Conservation (phyloP, 2,329 filamentous ascomycete species). For the Ophiosphaerella korrae region DNA sequence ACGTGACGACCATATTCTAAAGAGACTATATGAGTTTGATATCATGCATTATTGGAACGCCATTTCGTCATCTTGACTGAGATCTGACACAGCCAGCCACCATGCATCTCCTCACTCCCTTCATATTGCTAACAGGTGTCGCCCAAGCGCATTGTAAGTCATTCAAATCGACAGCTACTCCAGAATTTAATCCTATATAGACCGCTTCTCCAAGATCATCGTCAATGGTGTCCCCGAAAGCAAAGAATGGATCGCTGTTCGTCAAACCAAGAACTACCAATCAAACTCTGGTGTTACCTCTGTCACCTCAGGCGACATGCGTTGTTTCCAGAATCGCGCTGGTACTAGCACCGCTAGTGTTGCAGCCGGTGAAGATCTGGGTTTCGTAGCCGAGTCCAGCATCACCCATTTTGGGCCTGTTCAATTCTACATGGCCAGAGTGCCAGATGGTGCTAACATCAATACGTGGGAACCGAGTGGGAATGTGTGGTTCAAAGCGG, state of each 20-base stretch:
- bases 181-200: slow-evolving; percentile 4
- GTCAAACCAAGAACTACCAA: slow-evolving; percentile 58
- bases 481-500: slow-evolving; percentile 42
- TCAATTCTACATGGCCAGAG: slow-evolving; percentile 62
- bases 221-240: slow-evolving; percentile 37
- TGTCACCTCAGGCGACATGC: slow-evolving; percentile 55
- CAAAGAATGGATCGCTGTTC: slow-evolving; percentile 53
- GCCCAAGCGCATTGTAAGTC: slow-evolving; percentile 29
- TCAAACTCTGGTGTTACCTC: slow-evolving; percentile 57
- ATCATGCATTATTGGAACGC: background rate
- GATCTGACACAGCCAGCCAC: background rate
- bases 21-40: background rate
- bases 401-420: slow-evolving; percentile 61
- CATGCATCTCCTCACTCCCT: slow-evolving; percentile 1
- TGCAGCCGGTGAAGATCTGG: slow-evolving; percentile 52
- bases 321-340: slow-evolving; percentile 56
- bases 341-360: slow-evolving; percentile 51
- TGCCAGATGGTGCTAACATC: slow-evolving; percentile 29
- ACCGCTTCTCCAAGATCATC: slow-evolving; percentile 34
- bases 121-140: slow-evolving; percentile 19
- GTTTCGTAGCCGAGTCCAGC: slow-evolving; percentile 52
- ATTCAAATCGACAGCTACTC: background rate
- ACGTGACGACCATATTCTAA: background rate
- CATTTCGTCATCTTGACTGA: too few relatives aligned
- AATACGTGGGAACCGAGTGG: slow-evolving; percentile 36